phyloP scores from a whole-genome alignment of 805 yeast genomes.

The Candida nemodendra region DNA sequence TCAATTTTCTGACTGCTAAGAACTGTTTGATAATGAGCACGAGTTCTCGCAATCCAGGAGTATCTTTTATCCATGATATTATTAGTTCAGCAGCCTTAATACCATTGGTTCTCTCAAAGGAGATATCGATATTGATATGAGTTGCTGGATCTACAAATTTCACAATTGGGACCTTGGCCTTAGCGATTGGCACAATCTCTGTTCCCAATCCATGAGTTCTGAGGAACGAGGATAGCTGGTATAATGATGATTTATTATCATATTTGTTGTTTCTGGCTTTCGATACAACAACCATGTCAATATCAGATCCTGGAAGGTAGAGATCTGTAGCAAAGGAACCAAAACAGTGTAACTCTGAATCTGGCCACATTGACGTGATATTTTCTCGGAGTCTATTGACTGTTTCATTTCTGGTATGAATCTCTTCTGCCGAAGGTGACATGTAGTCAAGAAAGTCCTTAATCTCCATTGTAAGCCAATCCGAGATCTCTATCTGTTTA shows the following conservation, averaged over 20 bases:
- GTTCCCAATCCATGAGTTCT: slow-evolving; percentile 61
- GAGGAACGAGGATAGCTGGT: slow-evolving; percentile 69
- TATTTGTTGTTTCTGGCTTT: slow-evolving; percentile 45
- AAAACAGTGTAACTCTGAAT: slow-evolving; percentile 77
- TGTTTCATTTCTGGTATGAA: slow-evolving; percentile 60
- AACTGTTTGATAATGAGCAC: slow-evolving; percentile 85
- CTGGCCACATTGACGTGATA: slow-evolving; percentile 65
- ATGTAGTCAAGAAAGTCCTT: slow-evolving; percentile 80
- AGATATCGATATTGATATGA: slow-evolving; percentile 78
- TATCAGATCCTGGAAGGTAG: slow-evolving; percentile 92
- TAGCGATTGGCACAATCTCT: slow-evolving; percentile 80
- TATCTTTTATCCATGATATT: slow-evolving; percentile 64
- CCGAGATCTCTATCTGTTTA: slow-evolving; percentile 71
- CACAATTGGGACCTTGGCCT: slow-evolving; percentile 91
- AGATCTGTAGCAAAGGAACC: slow-evolving; percentile 94
- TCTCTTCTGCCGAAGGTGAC: slow-evolving; percentile 79
- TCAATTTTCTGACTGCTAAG: slow-evolving; percentile 69
- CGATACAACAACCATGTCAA: slow-evolving; percentile 86
- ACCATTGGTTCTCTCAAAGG: slow-evolving; percentile 85
- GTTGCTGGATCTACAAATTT: slow-evolving; percentile 78
- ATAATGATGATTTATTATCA: slow-evolving; percentile 64
- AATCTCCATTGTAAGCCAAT: slow-evolving; percentile 85
- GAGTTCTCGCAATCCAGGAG: slow-evolving; percentile 80
- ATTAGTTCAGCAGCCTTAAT: slow-evolving; percentile 78
- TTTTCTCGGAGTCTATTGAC: slow-evolving; percentile 57